A percentile compares a stretch with the other conserved stretches of the same genome.
phyloP scores from a whole-genome alignment of 2,329 filamentous ascomycete species.

The Claviceps fusiformis region DNA sequence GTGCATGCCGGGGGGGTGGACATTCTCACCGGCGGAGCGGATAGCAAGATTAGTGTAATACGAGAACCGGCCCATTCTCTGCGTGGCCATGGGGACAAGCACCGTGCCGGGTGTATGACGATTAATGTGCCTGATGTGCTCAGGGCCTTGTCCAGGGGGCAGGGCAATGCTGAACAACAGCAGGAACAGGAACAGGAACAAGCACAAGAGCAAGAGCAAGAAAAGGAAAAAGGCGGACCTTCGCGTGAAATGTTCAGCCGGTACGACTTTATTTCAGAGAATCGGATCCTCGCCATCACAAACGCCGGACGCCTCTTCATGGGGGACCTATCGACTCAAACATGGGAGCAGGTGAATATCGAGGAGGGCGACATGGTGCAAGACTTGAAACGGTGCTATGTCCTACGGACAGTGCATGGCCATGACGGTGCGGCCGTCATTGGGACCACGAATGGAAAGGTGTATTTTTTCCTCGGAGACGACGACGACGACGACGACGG shows the following conservation, averaged over 20 bases:
- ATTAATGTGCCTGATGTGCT: slow-evolving; percentile 22
- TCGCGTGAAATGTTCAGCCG: slow-evolving; percentile 37
- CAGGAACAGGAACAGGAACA: not conserved
- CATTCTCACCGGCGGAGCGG: slow-evolving; percentile 70
- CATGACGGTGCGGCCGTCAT: slow-evolving; percentile 29
- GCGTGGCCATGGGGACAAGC: not conserved
- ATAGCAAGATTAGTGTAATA: slow-evolving; percentile 52
- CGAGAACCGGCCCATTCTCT: slow-evolving; percentile 9
- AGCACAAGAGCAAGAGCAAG: not conserved
- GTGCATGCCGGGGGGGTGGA: slow-evolving; percentile 19
- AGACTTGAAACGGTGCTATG: slow-evolving; percentile 33
- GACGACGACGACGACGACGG: no score
- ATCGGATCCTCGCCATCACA: slow-evolving; percentile 41
- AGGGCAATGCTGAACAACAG: not conserved
- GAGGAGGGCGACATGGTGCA: slow-evolving; percentile 14
- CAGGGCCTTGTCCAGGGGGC: slow-evolving; percentile 6
- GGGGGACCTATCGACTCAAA: slow-evolving; percentile 21
- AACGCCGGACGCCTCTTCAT: slow-evolving; percentile 46
- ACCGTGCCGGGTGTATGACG: slow-evolving; percentile 8
- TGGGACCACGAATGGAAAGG: slow-evolving; percentile 32
- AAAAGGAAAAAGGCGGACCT: not conserved
- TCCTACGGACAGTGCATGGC: slow-evolving; percentile 26
- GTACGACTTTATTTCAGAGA: slow-evolving; percentile 47
- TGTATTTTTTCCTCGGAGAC: slow-evolving; percentile 28
- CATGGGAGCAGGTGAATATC: slow-evolving; percentile 30